Evolutionary conservation across 1,284 basidiomycete species (phyloP).

Genomic region (Volvariella volvacea): DNA sequence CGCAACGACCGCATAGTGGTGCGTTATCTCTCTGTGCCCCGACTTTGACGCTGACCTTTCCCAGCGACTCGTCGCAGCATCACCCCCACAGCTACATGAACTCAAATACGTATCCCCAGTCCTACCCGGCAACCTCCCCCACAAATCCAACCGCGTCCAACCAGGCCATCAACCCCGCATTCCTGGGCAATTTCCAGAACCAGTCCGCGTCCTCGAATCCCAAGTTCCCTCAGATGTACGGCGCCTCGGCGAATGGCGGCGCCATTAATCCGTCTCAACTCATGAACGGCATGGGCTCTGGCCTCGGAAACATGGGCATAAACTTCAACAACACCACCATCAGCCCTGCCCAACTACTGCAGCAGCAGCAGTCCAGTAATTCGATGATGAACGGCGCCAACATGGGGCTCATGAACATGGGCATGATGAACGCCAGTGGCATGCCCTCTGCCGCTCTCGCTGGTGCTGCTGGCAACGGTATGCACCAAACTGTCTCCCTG

Average conservation of each 20-base stretch:
- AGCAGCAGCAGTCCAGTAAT: conserved; percentile 13
- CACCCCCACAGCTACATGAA: conserved; percentile 2
- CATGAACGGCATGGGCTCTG: conserved; percentile 14
- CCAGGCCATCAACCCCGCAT: conserved; percentile 24
- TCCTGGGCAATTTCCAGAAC: conserved; percentile 25
- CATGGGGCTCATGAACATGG: conserved; percentile 11
- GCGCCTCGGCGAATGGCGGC: conserved; percentile 6
- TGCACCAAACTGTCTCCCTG: conserved; percentile 10
- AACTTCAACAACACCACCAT: conserved; percentile 9
- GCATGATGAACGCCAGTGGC: conserved; percentile 10
- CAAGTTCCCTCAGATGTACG: conserved; percentile 11
- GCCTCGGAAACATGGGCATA: conserved; percentile 11
- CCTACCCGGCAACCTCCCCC: conserved; percentile 6
- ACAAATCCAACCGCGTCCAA: conserved; percentile 6
- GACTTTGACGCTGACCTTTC: no score
- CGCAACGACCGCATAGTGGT: no score
- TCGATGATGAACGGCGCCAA: conserved; percentile 4
- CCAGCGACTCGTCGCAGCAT: no score
- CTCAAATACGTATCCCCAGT: conserved; percentile 7
- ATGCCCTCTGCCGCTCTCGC: conserved; percentile 14
- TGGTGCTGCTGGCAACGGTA: conserved; percentile 5
- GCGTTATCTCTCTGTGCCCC: no score
- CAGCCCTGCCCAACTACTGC: conserved; percentile 15
- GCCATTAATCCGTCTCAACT: conserved; percentile 23
- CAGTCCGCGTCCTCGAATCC: conserved; percentile 12